Evolutionary conservation across 768 basidiomycete genomes (phyloP), one percentile per base, ranked within the genome.

Genomic region (Pleurotus cornucopiae): DNA sequence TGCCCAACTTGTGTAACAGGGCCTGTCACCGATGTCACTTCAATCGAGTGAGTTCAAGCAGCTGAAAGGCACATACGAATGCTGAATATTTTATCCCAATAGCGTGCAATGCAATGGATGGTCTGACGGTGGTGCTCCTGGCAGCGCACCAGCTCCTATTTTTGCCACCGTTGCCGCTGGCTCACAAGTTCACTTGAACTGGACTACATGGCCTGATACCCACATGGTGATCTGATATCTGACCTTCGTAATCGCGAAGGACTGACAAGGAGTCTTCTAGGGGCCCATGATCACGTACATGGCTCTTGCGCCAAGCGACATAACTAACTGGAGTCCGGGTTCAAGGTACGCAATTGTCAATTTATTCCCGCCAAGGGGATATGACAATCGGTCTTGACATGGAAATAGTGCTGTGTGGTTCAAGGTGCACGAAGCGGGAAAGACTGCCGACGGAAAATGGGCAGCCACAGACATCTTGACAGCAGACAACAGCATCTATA

Each of bases 401-500:
- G 20, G 11, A 5, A 16, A 9, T 43, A 78, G 76, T 20, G 73
- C 74, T 13, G 77, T 79, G 4, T 80, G 79, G 80, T 79, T 79
- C 74, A 80, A 80, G 62, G 72, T 80, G 13, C 70, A 70, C n/a
- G 63, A 80, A 55, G 45, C 66, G 25, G 80, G 80, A n/a, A 78
- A 77, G 62, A 71, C 68, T 7, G 58, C 71, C 2, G 71, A 71
- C 49, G 78, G 77, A 6, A 68, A 70, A 46, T 78, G 77, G 79
- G 77, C 76, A 2, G 69, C 76, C 14, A 73, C 74, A 0, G 71
- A 75, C 52, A 49, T 75, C 16, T 67, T 79, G 21, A 64, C 64
- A 5, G 71, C 70, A 1, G 59, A 67, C n/a, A 67, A 77, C 58
- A 71, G 71, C 54, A 66, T 77, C 52, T 80, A 76, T 58, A 73